Base-by-base conservation (phyloP, 306 rosid genomes). In the Prunus mira region DNA sequence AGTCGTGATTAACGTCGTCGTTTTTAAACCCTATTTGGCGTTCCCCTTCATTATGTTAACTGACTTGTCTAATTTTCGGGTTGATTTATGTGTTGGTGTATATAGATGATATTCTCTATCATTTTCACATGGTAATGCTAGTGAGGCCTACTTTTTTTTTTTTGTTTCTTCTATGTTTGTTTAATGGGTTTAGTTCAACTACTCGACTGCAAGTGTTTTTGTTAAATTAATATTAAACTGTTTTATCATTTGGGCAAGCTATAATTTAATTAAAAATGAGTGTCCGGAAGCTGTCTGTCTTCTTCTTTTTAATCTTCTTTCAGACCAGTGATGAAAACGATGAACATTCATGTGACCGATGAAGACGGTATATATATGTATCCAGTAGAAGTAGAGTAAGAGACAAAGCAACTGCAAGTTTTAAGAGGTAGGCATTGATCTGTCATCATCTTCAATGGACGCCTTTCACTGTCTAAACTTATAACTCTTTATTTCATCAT, bases 381-480 rank as follows among this genome's bases (percentile, higher is more conserved):
- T 5, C 38, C 41, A 34, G 41, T 34, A 34, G 41, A 5, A 34
- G 8, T 34, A 34, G 41, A 6, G 41, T 34, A 34, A 34, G 38
- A 32, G 41, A 34, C 41, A 34, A 38, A 38, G 43, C 43, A 38
- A 7, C 2, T 6, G 43, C 43, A 38, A 38, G 9, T 6, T 38
- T 38, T 6, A 38, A 38, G 43, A 38, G 43, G 43, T 7, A 38
- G 9, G 43, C 43, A 38, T 38, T 38, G 80, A 66, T 77, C 63
- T 46, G 77, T 47, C 73, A 13, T 78, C 79, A 13, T 78, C 79
- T 34, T 81, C 81, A 20, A 28, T 38, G 43, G 43, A 38, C 43
- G 9, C 9, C 43, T 38, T 38, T 38, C 9, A 38, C 43, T 7
- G 9, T 38, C 43, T 38, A 38, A 38, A 38, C 43, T 6, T 38